Conservation (phyloP, 345 rosid species). For the Fremontodendron californicum region DNA sequence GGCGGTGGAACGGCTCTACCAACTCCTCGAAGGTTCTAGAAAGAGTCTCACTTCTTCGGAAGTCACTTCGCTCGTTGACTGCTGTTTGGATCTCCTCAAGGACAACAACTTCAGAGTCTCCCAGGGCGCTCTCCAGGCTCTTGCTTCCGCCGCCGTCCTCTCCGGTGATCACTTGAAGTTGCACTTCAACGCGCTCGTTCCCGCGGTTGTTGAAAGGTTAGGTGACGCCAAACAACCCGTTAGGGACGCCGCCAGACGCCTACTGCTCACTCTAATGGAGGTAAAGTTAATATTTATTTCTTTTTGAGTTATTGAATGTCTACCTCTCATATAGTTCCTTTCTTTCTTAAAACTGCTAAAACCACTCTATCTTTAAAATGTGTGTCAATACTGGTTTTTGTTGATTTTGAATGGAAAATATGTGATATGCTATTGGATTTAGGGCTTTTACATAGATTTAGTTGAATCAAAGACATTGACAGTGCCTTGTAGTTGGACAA, state of each 20-base stretch:
- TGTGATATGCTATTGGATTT: neutral
- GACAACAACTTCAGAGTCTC: conserved; percentile 92
- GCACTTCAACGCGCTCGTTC: conserved; percentile 90
- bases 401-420: neutral
- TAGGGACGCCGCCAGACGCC: conserved; percentile 89
- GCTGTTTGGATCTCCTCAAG: conserved; percentile 93
- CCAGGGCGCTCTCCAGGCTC: conserved; percentile 90
- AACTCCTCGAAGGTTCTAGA: conserved; percentile 81
- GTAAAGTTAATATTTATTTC: conserved; percentile 21
- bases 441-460: neutral
- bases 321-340: neutral
- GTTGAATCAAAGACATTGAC: neutral
- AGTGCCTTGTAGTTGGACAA: neutral
- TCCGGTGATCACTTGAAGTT: conserved; percentile 91
- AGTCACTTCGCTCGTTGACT: conserved; percentile 79
- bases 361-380: neutral
- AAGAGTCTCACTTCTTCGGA: conserved; percentile 71
- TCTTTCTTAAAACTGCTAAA: neutral
- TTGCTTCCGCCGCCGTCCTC: conserved; percentile 96
- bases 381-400: neutral
- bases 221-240: conserved; percentile 96
- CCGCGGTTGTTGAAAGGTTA: conserved; percentile 86
- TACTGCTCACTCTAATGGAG: conserved; percentile 97
- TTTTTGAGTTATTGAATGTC: neutral
- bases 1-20: conserved; percentile 87